These are phyloP conservation scores for Suillus weaverae DNA, from an alignment of 768 basidiomycete genomes.

Conservation along the genomic window DNA sequence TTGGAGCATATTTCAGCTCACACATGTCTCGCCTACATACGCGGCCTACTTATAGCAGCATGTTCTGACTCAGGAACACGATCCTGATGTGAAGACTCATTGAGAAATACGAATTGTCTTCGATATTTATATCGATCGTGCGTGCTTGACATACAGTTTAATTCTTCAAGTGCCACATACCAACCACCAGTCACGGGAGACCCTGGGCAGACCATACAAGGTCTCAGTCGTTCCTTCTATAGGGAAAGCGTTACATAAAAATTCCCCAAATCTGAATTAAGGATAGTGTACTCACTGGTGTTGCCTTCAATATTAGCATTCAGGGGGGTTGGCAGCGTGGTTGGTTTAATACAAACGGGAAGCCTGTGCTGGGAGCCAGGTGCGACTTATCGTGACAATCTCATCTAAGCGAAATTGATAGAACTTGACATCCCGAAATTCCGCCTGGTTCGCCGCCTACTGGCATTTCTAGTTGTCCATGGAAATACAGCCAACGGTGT, in stretches of 20 bases:
- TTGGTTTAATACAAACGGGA: not conserved
- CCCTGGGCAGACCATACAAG: not conserved
- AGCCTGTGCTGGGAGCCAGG: not conserved
- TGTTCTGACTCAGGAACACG: not conserved
- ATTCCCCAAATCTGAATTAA: not conserved
- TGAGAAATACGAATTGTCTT: not conserved
- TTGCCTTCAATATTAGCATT: not conserved
- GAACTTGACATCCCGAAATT: conserved; percentile 15
- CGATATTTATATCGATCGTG: not conserved
- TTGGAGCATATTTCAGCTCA: conserved; percentile 16
- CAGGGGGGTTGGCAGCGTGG: conserved; percentile 1
- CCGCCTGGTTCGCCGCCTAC: conserved; percentile 5
- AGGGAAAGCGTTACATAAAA: not conserved
- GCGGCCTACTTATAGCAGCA: not conserved
- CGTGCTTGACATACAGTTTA: not conserved
- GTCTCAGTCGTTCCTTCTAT: not conserved
- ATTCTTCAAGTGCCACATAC: not conserved
- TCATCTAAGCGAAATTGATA: conserved; percentile 34
- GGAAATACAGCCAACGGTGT: not conserved
- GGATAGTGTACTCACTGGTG: not conserved
- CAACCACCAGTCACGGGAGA: not conserved
- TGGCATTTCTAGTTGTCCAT: not conserved
- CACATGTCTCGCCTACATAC: not conserved
- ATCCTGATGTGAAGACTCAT: not conserved
- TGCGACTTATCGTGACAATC: conserved; percentile 20